Conservation (phyloP, 2,329 filamentous ascomycete species). For the Xylariaceae sp. region DNA sequence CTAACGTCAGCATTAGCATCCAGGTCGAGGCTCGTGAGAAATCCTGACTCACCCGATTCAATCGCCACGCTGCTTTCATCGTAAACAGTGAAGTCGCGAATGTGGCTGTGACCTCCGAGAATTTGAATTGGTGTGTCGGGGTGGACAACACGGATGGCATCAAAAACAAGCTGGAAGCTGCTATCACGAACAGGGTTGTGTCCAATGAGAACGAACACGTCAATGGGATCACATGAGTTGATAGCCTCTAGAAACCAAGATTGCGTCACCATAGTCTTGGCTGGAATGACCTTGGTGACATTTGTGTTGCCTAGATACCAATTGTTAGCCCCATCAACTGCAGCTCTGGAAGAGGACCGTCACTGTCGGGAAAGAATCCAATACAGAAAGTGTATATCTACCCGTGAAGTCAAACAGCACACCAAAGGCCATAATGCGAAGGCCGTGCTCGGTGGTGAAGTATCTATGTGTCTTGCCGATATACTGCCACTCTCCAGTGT, state of each 20-base stretch:
- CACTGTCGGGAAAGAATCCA: constrained; percentile 38
- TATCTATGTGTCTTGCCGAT: constrained; percentile 42
- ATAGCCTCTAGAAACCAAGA: constrained; percentile 59
- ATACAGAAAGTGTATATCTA: constrained; percentile 30
- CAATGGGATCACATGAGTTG: constrained; percentile 50
- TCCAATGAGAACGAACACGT: constrained; percentile 60
- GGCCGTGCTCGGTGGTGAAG: constrained; percentile 39
- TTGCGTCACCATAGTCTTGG: constrained; percentile 48
- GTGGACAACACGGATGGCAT: constrained; percentile 54
- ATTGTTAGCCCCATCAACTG: constrained; percentile 3
- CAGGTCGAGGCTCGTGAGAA: background rate
- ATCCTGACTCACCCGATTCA: constrained; percentile 40
- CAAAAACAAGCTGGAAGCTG: constrained; percentile 45
- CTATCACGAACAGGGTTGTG: constrained; percentile 57
- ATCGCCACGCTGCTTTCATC: constrained; percentile 59
- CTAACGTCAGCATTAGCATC: constrained; percentile 23
- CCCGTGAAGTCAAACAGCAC: constrained; percentile 45
- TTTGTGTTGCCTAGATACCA: constrained; percentile 55
- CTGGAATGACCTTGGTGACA: constrained; percentile 56
- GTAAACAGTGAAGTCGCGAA: constrained; percentile 62
- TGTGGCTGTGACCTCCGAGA: constrained; percentile 60
- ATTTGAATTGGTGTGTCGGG: constrained; percentile 59
- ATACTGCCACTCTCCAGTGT: constrained; percentile 38
- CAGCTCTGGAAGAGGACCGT: background rate
- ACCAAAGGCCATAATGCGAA: constrained; percentile 43